A percentile compares a stretch with the other conserved stretches of the same genome.
Evolutionary conservation across 768 basidiomycete species (phyloP).

Genomic region (Fomitopsis pulvina): DNA sequence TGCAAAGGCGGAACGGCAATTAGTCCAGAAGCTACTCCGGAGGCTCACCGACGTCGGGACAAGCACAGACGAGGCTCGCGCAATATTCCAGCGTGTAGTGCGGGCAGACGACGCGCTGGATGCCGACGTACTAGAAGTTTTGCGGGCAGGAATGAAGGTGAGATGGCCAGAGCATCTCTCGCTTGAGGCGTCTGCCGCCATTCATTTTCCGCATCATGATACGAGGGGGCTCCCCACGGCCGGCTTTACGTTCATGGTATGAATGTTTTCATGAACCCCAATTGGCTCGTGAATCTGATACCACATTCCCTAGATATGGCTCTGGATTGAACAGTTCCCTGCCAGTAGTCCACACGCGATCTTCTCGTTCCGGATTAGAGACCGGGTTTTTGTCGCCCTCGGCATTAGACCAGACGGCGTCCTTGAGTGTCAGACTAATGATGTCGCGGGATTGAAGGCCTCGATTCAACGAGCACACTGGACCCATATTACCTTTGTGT

Average conservation of each 20-base stretch:
- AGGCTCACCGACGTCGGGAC: conserved; percentile 74
- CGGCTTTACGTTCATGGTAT: conserved; percentile 73
- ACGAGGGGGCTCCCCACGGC: conserved; percentile 46
- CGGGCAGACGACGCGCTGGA: conserved; percentile 46
- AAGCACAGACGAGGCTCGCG: conserved; percentile 54
- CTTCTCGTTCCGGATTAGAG: conserved; percentile 29
- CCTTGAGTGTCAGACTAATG: conserved; percentile 41
- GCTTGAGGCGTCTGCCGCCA: conserved; percentile 47
- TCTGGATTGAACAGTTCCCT: conserved; percentile 40
- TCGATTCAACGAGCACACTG: conserved; percentile 52
- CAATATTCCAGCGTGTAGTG: conserved; percentile 54
- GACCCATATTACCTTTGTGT: conserved; percentile 66
- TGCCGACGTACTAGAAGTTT: conserved; percentile 58
- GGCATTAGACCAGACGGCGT: conserved; percentile 48
- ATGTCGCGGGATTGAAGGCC: conserved; percentile 37
- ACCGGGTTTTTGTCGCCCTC: conserved; percentile 34
- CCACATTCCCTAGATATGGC: conserved; percentile 38
- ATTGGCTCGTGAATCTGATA: no score
- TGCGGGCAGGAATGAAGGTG: conserved; percentile 65
- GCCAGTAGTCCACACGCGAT: conserved; percentile 25
- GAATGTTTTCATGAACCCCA: no score
- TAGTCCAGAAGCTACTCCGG: conserved; percentile 56
- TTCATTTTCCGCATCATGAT: conserved; percentile 44
- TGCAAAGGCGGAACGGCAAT: conserved; percentile 44
- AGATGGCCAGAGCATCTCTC: conserved; percentile 79